Base-by-base conservation (phyloP, 352 stramenopile species). In the Plasmopara halstedii region DNA sequence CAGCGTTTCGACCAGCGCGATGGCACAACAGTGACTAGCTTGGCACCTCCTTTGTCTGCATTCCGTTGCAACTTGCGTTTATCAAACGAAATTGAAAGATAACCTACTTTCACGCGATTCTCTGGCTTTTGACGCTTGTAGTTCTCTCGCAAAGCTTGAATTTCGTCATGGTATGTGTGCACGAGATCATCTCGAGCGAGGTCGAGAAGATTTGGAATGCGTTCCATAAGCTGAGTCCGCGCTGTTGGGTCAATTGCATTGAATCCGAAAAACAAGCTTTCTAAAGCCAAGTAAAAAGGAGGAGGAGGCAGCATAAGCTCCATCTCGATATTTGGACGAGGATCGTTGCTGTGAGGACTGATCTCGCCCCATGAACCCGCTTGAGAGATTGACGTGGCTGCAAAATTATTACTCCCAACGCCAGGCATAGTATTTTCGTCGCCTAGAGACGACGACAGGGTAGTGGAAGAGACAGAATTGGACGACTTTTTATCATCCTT, bases 101-200 rank as follows among this genome's bases (percentile, higher is more conserved):
- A 91, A 0, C 79, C 79, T 7, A 84, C 79, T 49, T 91, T 91
- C 15, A 91, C 67, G 13, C 79, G 76, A 33, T 86, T 85, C 42
- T 88, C 76, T 0, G 79, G 79, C 18, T 74, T 71, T 36, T 88
- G 74, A 0, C 79, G 76, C 43, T 88, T 86, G 59, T 91, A 91
- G 49, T 91, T 91, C 46, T 91, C 79, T 20, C 79, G 80, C 10
- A 91, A 54, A 6, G 83, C 62, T 31, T 83, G 64, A 38, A 91
- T 91, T 31, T 91, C 79, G 27, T 91, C 79, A 55, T 88, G 77
- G 48, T 91, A 91, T 17, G 79, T 91, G 46, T 88, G 79, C 10
- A 82, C 79, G 9, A 85, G 63, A 45, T 91, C 79, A 36, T 88
- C 79, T 38, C 81, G 79, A 8, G 76, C 79, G 10, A 85, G 50